Evolutionary conservation across 164 flowering plant species (phyloP).

Genomic region (Kalanchoe fedtschenkoi): DNA sequence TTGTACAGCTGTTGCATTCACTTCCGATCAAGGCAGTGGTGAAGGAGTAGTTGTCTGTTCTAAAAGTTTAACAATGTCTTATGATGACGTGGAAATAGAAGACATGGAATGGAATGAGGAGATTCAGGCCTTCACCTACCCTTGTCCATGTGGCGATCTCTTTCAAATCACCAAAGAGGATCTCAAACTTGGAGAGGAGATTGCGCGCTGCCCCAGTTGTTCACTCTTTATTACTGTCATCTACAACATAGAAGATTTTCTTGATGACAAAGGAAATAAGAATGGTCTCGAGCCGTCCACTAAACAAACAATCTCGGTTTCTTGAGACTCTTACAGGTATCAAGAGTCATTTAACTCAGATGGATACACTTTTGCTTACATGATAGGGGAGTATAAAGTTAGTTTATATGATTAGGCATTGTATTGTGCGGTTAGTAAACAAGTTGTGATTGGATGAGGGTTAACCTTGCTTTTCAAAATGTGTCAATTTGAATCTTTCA

Average conservation of each 20-base stretch:
- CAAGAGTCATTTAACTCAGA: too few species aligned
- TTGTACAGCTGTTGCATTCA: too few species aligned
- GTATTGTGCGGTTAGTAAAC: too few species aligned
- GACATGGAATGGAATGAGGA: conserved; percentile 98
- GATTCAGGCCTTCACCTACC: conserved; percentile 69
- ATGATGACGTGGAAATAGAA: conserved; percentile 96
- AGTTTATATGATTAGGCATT: too few species aligned
- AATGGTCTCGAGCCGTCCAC: conserved; percentile 23
- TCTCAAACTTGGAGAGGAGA: conserved; percentile 70
- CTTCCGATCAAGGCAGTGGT: too few species aligned
- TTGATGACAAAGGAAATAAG: conserved; percentile 22
- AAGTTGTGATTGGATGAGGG: background rate
- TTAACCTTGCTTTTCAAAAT: background rate
- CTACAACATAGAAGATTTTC: conserved; percentile 74
- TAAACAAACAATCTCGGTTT: conserved; percentile 50
- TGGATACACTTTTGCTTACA: too few species aligned
- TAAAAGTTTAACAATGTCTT: conserved; percentile 76
- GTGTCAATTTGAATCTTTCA: too few species aligned
- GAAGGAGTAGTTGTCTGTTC: too few species aligned
- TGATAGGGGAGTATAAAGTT: too few species aligned
- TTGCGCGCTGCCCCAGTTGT: conserved; percentile 95
- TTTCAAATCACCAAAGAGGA: conserved; percentile 88
- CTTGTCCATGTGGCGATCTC: conserved; percentile 93
- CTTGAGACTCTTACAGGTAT: conserved; percentile 17
- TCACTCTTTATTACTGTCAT: conserved; percentile 85